phyloP scores from a whole-genome alignment of 1,284 basidiomycete species.

The Fomitopsis schrenkii region DNA sequence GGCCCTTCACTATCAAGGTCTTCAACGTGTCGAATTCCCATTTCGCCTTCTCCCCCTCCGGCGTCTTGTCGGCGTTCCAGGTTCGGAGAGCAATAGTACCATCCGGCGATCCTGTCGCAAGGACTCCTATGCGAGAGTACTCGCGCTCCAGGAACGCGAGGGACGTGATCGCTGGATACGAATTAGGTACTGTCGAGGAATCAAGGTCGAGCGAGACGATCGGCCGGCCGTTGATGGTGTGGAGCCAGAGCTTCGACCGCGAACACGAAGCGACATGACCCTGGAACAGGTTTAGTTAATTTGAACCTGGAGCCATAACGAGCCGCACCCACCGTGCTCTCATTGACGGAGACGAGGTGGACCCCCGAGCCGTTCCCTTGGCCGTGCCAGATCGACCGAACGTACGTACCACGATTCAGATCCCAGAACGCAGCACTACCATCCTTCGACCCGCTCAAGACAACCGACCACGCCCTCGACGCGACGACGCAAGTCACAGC shows the following conservation, averaged over 20 bases:
- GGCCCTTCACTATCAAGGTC: slow-evolving; percentile 47
- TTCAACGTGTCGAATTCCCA: slow-evolving; percentile 73
- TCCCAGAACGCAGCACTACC: slow-evolving; percentile 91
- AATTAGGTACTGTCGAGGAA: slow-evolving; percentile 34
- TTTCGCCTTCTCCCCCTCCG: slow-evolving; percentile 51
- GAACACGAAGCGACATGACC: slow-evolving; percentile 85
- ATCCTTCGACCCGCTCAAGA: slow-evolving; percentile 83
- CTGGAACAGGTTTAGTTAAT: slow-evolving; percentile 33
- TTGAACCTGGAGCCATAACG: slow-evolving; percentile 2
- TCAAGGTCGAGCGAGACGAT: slow-evolving; percentile 65
- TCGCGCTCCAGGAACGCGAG: slow-evolving; percentile 81
- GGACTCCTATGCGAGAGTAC: slow-evolving; percentile 62
- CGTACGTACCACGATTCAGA: slow-evolving; percentile 77
- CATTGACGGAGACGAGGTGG: slow-evolving; percentile 75
- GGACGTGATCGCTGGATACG: slow-evolving; percentile 42
- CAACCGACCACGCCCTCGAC: slow-evolving; percentile 80
- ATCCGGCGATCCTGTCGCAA: slow-evolving; percentile 66
- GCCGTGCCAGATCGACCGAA: slow-evolving; percentile 71
- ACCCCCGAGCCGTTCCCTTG: slow-evolving; percentile 45
- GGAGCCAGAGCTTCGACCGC: slow-evolving; percentile 59
- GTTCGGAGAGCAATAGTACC: slow-evolving; percentile 67
- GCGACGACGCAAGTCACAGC: slow-evolving; percentile 69
- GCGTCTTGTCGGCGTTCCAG: slow-evolving; percentile 73
- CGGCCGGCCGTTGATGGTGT: slow-evolving; percentile 78
- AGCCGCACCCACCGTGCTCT: slow-evolving; percentile 63